A percentile compares a stretch with the other conserved stretches of the same genome.
Conservation (phyloP, 1,139 yeast species). For the Diutina scorzettiae region DNA sequence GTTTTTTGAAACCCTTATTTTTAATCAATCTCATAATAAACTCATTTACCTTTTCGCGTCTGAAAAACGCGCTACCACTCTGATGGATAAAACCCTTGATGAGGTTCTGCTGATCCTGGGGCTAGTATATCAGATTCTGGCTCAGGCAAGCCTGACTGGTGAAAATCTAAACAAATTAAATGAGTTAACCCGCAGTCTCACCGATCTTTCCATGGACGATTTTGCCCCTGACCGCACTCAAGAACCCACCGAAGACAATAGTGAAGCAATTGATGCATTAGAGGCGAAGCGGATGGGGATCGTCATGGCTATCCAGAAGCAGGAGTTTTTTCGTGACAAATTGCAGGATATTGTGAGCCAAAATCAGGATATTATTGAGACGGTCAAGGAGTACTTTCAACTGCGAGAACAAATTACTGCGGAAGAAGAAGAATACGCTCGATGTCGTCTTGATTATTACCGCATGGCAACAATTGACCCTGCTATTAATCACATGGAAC, state of each 20-base stretch:
- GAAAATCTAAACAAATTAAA: not conserved
- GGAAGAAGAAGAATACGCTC: slow-evolving; percentile 3
- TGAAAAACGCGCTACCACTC: too few species aligned
- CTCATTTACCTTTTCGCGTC: too few species aligned
- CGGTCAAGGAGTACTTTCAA: slow-evolving; percentile 1
- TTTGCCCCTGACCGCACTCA: not conserved
- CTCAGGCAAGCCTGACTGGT: not conserved
- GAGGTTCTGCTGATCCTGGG: slow-evolving; percentile 6
- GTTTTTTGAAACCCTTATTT: too few species aligned
- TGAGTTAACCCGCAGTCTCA: not conserved
- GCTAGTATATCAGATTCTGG: not conserved
- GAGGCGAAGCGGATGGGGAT: not conserved
- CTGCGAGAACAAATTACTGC: slow-evolving; percentile 2
- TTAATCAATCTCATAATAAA: too few species aligned
- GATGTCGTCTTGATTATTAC: not conserved
- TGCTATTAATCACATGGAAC: not conserved
- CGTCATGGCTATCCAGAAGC: slow-evolving; percentile 1
- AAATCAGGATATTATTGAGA: not conserved
- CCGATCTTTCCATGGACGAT: not conserved
- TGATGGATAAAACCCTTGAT: slow-evolving; percentile 1
- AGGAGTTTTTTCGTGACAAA: not conserved
- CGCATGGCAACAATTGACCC: not conserved
- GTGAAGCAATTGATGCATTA: not conserved
- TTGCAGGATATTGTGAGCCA: not conserved
- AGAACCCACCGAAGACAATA: not conserved